Evolutionary conservation across 129 eudicot species (phyloP).

Genomic region (Smallanthus sonchifolius): DNA sequence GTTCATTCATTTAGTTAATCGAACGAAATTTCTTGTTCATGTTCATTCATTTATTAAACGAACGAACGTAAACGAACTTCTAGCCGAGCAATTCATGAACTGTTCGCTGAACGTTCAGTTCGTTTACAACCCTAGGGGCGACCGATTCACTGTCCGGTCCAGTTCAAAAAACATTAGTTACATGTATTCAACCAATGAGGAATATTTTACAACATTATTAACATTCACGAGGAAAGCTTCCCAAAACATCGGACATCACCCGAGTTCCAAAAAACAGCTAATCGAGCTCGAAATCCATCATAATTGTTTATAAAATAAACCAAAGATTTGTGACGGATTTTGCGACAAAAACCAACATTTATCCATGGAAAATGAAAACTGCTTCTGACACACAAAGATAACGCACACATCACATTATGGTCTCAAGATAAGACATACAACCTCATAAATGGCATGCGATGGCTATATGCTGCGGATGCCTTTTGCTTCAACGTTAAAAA

Average conservation of each 20-base stretch:
- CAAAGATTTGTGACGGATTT: not conserved
- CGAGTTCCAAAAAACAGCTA: not conserved
- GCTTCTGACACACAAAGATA: not conserved
- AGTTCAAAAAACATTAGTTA: no score
- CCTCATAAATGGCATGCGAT: not conserved
- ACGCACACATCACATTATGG: not conserved
- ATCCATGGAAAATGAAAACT: not conserved
- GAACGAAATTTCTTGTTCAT: no score
- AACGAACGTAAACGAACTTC: no score
- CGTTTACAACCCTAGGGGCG: no score
- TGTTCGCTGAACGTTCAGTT: no score
- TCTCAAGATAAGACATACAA: constrained; percentile 9
- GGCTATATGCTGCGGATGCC: constrained; percentile 14
- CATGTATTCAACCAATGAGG: no score
- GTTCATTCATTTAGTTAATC: no score
- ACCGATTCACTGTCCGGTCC: no score
- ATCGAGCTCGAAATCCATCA: not conserved
- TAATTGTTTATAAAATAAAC: not conserved
- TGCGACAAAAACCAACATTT: not conserved
- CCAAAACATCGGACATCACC: not conserved
- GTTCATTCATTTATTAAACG: no score
- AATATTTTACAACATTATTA: no score
- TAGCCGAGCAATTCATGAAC: no score
- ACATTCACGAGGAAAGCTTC: not conserved
- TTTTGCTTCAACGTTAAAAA: not conserved